Percentiles rank a stretch among this genome's conserved stretches.
Conservation (phyloP, 2,329 filamentous ascomycete genomes). For the Fusarium verrucosum region DNA sequence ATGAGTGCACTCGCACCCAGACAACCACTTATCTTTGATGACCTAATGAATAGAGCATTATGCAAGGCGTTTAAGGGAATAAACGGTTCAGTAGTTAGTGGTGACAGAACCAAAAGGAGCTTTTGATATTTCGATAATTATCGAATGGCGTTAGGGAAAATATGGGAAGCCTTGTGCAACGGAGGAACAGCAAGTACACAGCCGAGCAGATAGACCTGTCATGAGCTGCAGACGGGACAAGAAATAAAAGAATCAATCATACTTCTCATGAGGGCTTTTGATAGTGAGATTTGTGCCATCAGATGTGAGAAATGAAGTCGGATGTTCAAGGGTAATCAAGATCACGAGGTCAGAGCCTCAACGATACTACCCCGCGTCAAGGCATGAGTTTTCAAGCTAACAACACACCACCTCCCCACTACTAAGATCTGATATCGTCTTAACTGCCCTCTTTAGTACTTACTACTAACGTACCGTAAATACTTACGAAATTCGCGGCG, state of each 20-base stretch:
- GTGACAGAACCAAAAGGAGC: slow-evolving; percentile 11
- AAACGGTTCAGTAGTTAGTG: slow-evolving; percentile 22
- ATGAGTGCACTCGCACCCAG: slow-evolving; percentile 39
- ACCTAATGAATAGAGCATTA: slow-evolving; percentile 45
- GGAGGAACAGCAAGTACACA: slow-evolving; percentile 23
- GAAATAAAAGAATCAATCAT: slow-evolving; percentile 21
- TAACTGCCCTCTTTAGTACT: too few relatives aligned
- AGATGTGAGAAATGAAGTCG: slow-evolving; percentile 29
- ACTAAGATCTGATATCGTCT: slow-evolving; percentile 9
- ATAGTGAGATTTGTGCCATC: slow-evolving; percentile 5
- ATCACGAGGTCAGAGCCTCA: slow-evolving; percentile 40
- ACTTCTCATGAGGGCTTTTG: not conserved
- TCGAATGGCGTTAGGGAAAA: slow-evolving; percentile 40
- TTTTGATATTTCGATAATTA: slow-evolving; percentile 25
- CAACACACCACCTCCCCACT: slow-evolving; percentile 3
- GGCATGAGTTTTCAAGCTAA: slow-evolving; percentile 25
- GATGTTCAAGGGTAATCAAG: slow-evolving; percentile 16
- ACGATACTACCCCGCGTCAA: slow-evolving; percentile 41
- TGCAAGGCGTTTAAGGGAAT: slow-evolving; percentile 41
- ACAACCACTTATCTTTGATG: slow-evolving; percentile 34
- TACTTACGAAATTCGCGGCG: too few relatives aligned
- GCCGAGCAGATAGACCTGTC: slow-evolving; percentile 20
- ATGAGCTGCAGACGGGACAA: slow-evolving; percentile 24
- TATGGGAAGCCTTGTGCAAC: slow-evolving; percentile 9
- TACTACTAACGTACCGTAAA: too few relatives aligned